Evolutionary conservation across 2,329 filamentous ascomycete genomes (phyloP).

Genomic region (Aspergillus amoenus): DNA sequence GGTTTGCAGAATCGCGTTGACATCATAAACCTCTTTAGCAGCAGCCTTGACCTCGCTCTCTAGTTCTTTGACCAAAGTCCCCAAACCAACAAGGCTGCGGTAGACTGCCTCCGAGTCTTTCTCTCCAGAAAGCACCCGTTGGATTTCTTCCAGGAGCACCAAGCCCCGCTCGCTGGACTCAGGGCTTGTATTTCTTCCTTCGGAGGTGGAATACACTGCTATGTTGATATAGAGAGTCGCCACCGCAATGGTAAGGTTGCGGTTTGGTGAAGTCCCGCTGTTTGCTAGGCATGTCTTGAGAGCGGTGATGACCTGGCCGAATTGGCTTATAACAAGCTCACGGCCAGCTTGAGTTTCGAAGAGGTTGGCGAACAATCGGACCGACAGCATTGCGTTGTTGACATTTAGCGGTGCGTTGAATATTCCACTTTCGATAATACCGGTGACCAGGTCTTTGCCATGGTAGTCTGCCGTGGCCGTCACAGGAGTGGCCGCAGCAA

Average conservation of each 20-base stretch:
- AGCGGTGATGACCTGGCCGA: constrained; percentile 61
- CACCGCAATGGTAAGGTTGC: constrained; percentile 78
- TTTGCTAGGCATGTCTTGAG: constrained; percentile 63
- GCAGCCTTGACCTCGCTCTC: constrained; percentile 60
- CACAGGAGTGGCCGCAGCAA: constrained; percentile 66
- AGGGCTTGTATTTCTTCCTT: constrained; percentile 39
- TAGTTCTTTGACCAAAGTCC: constrained; percentile 66
- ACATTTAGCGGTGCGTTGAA: constrained; percentile 63
- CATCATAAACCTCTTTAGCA: constrained; percentile 57
- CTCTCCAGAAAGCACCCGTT: constrained; percentile 62
- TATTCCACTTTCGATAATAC: constrained; percentile 58
- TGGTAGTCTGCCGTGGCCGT: constrained; percentile 62
- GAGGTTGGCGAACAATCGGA: constrained; percentile 78
- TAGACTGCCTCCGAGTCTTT: constrained; percentile 82
- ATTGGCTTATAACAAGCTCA: constrained; percentile 57
- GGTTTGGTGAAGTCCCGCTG: constrained; percentile 57
- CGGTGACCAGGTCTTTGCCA: constrained; percentile 58
- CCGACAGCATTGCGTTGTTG: constrained; percentile 85
- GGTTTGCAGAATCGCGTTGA: constrained; percentile 48
- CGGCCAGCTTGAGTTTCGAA: constrained; percentile 75
- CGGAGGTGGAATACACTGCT: constrained; percentile 65
- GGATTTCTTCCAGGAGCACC: constrained; percentile 61
- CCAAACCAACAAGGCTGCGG: constrained; percentile 76
- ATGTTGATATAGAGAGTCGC: constrained; percentile 84
- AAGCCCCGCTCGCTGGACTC: constrained; percentile 50